Conservation (phyloP, 2,329 filamentous ascomycete genomes). For the Beauveria scarabaeidicola region DNA sequence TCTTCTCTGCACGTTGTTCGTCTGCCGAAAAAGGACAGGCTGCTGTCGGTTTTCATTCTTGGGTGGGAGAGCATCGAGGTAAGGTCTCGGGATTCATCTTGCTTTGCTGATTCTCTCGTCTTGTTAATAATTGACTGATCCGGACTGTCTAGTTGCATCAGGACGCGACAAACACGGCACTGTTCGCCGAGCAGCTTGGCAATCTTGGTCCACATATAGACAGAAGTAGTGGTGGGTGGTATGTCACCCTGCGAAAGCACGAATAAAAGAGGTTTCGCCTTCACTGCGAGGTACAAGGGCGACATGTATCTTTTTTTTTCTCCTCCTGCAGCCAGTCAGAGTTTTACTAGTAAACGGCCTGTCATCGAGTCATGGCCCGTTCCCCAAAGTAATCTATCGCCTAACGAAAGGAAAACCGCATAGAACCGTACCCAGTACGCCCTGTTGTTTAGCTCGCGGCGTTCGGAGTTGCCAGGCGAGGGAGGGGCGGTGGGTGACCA, state of each 20-base stretch:
- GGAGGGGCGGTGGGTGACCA: neutral
- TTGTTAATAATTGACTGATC: neutral
- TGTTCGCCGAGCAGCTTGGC: slow-evolving; percentile 1
- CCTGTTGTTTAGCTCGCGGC: neutral
- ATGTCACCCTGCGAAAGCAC: neutral
- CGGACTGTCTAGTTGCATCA: neutral
- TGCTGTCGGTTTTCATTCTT: neutral
- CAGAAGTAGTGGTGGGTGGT: neutral
- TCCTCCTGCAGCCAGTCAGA: no score
- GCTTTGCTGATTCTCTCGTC: neutral
- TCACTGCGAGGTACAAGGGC: neutral
- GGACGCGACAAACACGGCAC: neutral
- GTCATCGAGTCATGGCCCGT: neutral
- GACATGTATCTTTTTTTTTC: neutral
- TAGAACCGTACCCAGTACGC: neutral
- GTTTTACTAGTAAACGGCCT: neutral
- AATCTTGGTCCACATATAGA: neutral
- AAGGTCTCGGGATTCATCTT: neutral
- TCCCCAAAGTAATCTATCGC: neutral
- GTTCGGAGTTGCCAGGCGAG: neutral
- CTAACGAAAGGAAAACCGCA: neutral
- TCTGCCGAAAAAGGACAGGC: neutral
- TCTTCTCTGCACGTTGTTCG: neutral
- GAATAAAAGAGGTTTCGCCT: neutral
- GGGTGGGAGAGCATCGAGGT: slow-evolving; percentile 9